Percentiles rank a stretch among this genome's conserved stretches.
phyloP scores from a whole-genome alignment of 495 filamentous ascomycete species.

The Podospora tetraspora region DNA sequence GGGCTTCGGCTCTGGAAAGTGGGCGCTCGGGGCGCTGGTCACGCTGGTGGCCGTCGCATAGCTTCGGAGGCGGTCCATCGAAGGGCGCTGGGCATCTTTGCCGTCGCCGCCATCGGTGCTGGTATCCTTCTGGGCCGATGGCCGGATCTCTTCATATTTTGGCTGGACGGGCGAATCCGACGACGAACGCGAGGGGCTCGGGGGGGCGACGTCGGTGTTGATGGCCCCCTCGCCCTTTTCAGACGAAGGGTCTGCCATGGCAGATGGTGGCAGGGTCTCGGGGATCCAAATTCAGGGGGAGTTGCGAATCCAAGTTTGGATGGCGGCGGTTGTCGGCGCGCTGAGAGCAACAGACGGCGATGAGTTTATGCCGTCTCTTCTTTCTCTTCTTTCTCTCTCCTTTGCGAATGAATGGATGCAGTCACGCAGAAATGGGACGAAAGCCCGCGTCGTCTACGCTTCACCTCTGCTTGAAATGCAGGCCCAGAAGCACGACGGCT shows the following conservation, averaged over 20 bases:
- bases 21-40: conserved; percentile 26
- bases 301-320: background rate
- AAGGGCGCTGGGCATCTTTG: conserved; percentile 17
- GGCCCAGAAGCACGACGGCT: background rate
- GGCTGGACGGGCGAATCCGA: conserved; percentile 11
- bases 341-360: background rate
- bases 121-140: background rate
- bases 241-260: conserved; percentile 6
- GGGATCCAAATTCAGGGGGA: background rate
- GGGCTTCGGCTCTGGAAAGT: conserved; percentile 40
- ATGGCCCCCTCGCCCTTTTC: conserved; percentile 2
- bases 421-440: background rate
- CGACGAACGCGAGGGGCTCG: conserved; percentile 1
- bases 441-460: background rate
- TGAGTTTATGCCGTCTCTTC: background rate
- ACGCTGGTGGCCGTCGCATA: conserved; percentile 43
- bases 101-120: conserved; percentile 15
- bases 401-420: background rate
- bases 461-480: background rate
- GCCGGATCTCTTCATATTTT: conserved; percentile 9
- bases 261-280: background rate
- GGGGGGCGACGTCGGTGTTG: background rate
- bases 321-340: background rate
- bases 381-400: background rate
- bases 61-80: conserved; percentile 41